A percentile compares a stretch with the other conserved stretches of the same genome.
Conservation (phyloP, 495 filamentous ascomycete species). For the Xylaria castorea region DNA sequence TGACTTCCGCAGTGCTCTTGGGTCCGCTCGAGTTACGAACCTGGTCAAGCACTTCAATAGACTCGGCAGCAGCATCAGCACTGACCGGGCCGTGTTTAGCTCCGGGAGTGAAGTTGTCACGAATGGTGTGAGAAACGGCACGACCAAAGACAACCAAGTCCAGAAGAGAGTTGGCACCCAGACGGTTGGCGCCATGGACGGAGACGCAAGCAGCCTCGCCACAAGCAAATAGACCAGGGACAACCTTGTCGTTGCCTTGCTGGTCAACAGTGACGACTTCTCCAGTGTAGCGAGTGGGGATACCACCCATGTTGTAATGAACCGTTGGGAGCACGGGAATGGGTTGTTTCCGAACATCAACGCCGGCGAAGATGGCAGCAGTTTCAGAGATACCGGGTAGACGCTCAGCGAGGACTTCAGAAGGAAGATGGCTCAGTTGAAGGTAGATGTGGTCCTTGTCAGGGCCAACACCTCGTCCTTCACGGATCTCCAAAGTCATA, state of each 20-base stretch:
- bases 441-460: conserved; percentile 99
- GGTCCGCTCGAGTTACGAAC: conserved; percentile 83
- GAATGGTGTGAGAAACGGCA: conserved; percentile 93
- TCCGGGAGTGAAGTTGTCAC: conserved; percentile 84
- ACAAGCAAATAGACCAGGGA: conserved; percentile 93
- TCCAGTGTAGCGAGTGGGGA: conserved; percentile 95
- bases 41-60: conserved; percentile 85
- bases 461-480: conserved; percentile 92
- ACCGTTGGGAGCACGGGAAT: conserved; percentile 97
- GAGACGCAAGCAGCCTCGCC: conserved; percentile 98
- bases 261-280: conserved; percentile 89
- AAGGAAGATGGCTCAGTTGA: conserved; percentile 90
- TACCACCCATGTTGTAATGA: conserved; percentile 99
- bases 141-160: conserved; percentile 97
- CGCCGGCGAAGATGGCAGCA: conserved; percentile 92
- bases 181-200: conserved; percentile 95
- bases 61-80: conserved; percentile 84
- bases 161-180: conserved; percentile 96
- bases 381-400: conserved; percentile 98
- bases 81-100: conserved; percentile 74
- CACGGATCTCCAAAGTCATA: conserved; percentile 97
- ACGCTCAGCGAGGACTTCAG: conserved; percentile 91
- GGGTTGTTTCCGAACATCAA: conserved; percentile 94
- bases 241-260: conserved; percentile 86
- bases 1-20: conserved; percentile 84